Conservation (phyloP, 1,139 yeast species). For the Groenewaldozyma sp. region DNA sequence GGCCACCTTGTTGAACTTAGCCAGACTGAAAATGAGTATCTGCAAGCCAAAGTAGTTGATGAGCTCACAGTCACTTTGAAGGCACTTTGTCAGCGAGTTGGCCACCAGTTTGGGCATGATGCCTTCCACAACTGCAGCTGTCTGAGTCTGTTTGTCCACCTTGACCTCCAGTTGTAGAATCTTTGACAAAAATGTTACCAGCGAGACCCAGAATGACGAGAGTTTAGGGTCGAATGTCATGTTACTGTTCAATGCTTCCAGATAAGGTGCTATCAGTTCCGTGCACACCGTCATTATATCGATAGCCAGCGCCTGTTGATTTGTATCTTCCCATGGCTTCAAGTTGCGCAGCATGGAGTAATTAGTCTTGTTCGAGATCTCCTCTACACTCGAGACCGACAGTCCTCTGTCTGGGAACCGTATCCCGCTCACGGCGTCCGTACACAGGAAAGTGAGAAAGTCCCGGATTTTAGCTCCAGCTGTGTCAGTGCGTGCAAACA, state of each 20-base stretch:
- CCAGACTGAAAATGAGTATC: conserved; percentile 44
- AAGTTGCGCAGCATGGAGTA: conserved; percentile 53
- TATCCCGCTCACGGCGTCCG: conserved; percentile 52
- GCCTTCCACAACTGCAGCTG: conserved; percentile 40
- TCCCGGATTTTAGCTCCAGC: conserved; percentile 33
- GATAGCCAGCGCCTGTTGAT: conserved; percentile 49
- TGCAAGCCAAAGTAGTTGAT: conserved; percentile 60
- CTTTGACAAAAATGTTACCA: conserved; percentile 51
- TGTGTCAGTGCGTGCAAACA: conserved; percentile 34
- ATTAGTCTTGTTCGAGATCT: conserved; percentile 47
- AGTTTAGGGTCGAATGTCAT: conserved; percentile 57
- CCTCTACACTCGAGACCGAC: conserved; percentile 31
- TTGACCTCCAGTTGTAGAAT: conserved; percentile 44
- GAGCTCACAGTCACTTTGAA: conserved; percentile 46
- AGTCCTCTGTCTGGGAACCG: conserved; percentile 51
- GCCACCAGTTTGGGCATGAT: conserved; percentile 63
- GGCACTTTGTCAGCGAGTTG: conserved; percentile 47
- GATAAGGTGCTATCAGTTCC: conserved; percentile 69
- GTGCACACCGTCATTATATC: conserved; percentile 47
- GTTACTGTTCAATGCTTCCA: conserved; percentile 40
- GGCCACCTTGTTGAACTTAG: conserved; percentile 40
- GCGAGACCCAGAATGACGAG: conserved; percentile 77
- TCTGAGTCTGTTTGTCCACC: conserved; percentile 14
- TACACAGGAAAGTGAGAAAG: conserved; percentile 43
- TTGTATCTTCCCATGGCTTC: conserved; percentile 73